Evolutionary conservation across 345 rosid species (phyloP), one percentile per base, ranked within the genome.

Genomic region (Mercurialis annua): DNA sequence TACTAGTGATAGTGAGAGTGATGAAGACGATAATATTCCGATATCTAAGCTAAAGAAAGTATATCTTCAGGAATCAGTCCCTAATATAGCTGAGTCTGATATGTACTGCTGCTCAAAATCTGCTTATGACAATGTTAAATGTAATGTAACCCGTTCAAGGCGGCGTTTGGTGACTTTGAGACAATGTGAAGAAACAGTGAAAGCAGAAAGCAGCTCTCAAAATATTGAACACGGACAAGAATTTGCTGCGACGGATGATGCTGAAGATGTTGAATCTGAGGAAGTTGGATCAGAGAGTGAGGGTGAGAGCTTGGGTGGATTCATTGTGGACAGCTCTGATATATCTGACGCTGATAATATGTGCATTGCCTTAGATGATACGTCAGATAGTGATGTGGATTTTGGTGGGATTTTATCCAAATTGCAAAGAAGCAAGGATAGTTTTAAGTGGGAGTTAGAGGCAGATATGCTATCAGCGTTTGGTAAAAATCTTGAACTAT

Each of bases 391-490:
- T 38, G 78, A 78, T 33, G 33, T 40, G 29, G 60, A 74, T 62
- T 77, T 73, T 27, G 61, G 51, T 52, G 76, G 75, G 23, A 72
- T 86, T 70, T 64, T 85, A 10, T 78, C 90, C 52, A 65, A 49
- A 42, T 29, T 87, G 54, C 70, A 71, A 66, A 85, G 92, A 73
- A 86, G 70, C 61, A 87, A 85, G 78, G 81, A 72, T 47, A 50
- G 18, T 2, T 59, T 27, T 14, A 78, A 73, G 69, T 86, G 92
- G 96, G 75, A 82, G 52, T 78, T 66, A 23, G 86, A 86, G 73
- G 90, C 76, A 26, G 90, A 90, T 31, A 83, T 92, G 91, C 87
- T 84, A 10, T 79, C 96, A 14, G 87, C 75, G 64, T 87, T 92
- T 20, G 90, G 83, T 27, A 90, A 90, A 78, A 86, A 84, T 56